Evolutionary conservation across 2,329 filamentous ascomycete species (phyloP).

Genomic region (Aspergillus sergii): DNA sequence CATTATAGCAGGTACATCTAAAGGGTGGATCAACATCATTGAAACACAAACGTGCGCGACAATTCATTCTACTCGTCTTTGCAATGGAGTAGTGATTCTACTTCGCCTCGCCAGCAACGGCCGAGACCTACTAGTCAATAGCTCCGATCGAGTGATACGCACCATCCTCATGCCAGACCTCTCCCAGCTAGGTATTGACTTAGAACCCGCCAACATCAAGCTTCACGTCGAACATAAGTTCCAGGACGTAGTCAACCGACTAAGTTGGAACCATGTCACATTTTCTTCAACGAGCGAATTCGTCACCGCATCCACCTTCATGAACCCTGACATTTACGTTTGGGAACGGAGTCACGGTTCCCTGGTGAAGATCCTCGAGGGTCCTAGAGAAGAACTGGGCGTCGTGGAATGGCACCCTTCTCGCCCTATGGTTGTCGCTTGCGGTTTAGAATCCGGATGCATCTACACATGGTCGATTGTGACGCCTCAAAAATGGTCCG

Average conservation of each 20-base stretch:
- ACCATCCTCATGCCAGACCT: constrained; percentile 87
- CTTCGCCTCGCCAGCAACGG: constrained; percentile 83
- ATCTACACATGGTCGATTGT: constrained; percentile 97
- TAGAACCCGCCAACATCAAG: constrained; percentile 83
- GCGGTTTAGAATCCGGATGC: constrained; percentile 86
- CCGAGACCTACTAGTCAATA: constrained; percentile 85
- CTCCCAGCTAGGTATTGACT: constrained; percentile 53
- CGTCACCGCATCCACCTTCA: constrained; percentile 93
- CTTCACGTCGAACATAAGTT: constrained; percentile 96
- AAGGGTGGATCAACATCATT: constrained; percentile 95
- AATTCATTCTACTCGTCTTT: constrained; percentile 87
- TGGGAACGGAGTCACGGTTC: constrained; percentile 95
- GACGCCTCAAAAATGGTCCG: constrained; percentile 95
- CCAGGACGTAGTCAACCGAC: constrained; percentile 91
- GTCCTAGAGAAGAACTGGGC: constrained; percentile 92
- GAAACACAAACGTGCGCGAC: constrained; percentile 78
- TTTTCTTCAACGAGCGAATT: constrained; percentile 95
- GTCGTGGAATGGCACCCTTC: constrained; percentile 97
- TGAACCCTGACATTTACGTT: constrained; percentile 98
- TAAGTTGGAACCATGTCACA: constrained; percentile 96
- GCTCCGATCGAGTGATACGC: constrained; percentile 90
- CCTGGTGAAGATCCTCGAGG: constrained; percentile 93
- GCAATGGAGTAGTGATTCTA: constrained; percentile 83
- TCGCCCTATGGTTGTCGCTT: constrained; percentile 83
- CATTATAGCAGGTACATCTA: constrained; percentile 89